Evolutionary conservation across 805 yeast species (phyloP).

Genomic region (Metahyphopichia silvanorum): DNA sequence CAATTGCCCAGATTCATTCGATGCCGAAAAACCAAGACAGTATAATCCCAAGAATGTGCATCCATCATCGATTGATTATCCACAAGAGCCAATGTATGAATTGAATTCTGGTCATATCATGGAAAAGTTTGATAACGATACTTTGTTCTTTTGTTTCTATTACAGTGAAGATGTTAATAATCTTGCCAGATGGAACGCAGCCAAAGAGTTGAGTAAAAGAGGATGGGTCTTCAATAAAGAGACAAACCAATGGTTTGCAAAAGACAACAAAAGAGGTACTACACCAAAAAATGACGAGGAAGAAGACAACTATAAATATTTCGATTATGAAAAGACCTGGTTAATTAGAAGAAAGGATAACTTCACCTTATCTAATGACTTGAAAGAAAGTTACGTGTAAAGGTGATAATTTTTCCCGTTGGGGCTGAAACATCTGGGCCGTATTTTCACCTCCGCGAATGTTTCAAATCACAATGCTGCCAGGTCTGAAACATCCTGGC

Average conservation of each 20-base stretch:
- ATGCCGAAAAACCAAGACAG: constrained; percentile 79
- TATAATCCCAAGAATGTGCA: constrained; percentile 79
- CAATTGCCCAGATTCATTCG: constrained; percentile 91
- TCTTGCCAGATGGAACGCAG: constrained; percentile 51
- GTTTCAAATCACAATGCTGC: too few species aligned
- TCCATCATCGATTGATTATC: constrained; percentile 87
- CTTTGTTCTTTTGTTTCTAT: constrained; percentile 89
- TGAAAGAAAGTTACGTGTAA: constrained; percentile 31
- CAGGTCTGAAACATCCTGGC: too few species aligned
- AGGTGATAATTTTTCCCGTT: too few species aligned
- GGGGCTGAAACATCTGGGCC: too few species aligned
- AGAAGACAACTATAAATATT: constrained; percentile 60
- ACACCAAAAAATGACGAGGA: constrained; percentile 6
- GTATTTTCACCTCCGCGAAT: too few species aligned
- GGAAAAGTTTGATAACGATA: constrained; percentile 76
- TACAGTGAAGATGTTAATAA: constrained; percentile 49
- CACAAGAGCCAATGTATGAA: constrained; percentile 76
- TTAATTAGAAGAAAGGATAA: constrained; percentile 42
- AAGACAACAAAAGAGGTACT: constrained; percentile 50
- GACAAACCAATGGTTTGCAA: constrained; percentile 77
- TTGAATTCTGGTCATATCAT: constrained; percentile 58
- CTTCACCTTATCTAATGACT: constrained; percentile 28
- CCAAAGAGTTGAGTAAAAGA: constrained; percentile 71
- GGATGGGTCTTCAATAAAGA: constrained; percentile 81
- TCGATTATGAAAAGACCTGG: constrained; percentile 73